These are phyloP conservation scores for Evernia prunastri DNA, from an alignment of 495 filamentous ascomycete genomes.

Conservation along the genomic window DNA sequence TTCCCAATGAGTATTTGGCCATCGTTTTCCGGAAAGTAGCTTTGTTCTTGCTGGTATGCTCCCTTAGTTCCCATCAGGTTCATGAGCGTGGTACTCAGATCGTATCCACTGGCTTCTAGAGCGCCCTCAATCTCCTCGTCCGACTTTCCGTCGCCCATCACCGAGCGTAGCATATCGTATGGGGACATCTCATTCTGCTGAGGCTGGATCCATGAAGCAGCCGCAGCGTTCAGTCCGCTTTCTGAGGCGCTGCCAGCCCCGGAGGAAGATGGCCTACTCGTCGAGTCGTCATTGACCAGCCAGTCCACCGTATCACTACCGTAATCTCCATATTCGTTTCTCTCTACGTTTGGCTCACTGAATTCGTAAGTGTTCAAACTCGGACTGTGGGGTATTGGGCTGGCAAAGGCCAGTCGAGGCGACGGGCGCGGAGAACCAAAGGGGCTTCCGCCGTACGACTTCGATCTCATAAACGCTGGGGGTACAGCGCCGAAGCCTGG, in stretches of 20 bases:
- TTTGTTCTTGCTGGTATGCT: slow-evolving; percentile 23
- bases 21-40: slow-evolving; percentile 29
- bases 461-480: slow-evolving; percentile 62
- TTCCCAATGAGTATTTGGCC: slow-evolving; percentile 74
- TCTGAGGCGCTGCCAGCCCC: slow-evolving; percentile 47
- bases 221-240: slow-evolving; percentile 64
- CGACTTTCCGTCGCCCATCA: slow-evolving; percentile 78
- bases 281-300: slow-evolving; percentile 86
- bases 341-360: slow-evolving; percentile 62
- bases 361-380: slow-evolving; percentile 92
- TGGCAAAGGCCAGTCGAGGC: slow-evolving; percentile 82
- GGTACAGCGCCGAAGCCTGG: slow-evolving; percentile 69
- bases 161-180: slow-evolving; percentile 94
- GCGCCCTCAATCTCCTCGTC: slow-evolving; percentile 92
- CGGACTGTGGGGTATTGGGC: slow-evolving; percentile 94
- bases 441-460: slow-evolving; percentile 73
- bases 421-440: slow-evolving; percentile 94
- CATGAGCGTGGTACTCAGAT: slow-evolving; percentile 82
- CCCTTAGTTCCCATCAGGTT: slow-evolving; percentile 64
- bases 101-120: slow-evolving; percentile 83
- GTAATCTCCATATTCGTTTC: slow-evolving; percentile 84
- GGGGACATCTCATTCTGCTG: slow-evolving; percentile 88
- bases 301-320: slow-evolving; percentile 88
- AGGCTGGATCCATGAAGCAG: slow-evolving; percentile 71
- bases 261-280: slow-evolving; percentile 67